These are phyloP conservation scores for Xerocomus potaroensis DNA, from an alignment of 768 basidiomycete genomes.

Conservation along the genomic window DNA sequence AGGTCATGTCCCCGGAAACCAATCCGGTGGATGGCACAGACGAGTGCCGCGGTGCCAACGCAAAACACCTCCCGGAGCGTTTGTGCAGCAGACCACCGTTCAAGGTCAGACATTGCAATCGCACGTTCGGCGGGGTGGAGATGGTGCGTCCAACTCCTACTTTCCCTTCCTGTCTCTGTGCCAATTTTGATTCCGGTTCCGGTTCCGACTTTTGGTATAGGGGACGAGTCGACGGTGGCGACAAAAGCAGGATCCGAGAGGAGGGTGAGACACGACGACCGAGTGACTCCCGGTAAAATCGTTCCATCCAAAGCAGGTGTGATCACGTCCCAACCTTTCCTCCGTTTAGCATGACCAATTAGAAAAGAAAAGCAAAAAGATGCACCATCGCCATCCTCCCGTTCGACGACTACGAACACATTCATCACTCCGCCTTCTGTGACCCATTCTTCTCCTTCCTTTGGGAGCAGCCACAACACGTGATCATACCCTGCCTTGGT, in stretches of 20 bases:
- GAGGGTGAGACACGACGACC: constrained; percentile 77
- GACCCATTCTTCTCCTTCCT: constrained; percentile 46
- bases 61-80: constrained; percentile 79
- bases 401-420: constrained; percentile 61
- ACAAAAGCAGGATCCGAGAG: constrained; percentile 56
- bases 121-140: constrained; percentile 51
- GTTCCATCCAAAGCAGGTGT: constrained; percentile 90
- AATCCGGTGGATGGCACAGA: constrained; percentile 67
- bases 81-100: constrained; percentile 50
- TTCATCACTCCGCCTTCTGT: constrained; percentile 91
- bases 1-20: constrained; percentile 59
- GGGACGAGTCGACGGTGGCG: constrained; percentile 1
- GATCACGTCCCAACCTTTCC: constrained; percentile 70
- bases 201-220: not conserved
- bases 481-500: constrained; percentile 68
- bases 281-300: constrained; percentile 90
- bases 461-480: constrained; percentile 64
- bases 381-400: constrained; percentile 51
- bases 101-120: constrained; percentile 61
- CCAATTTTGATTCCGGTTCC: too few relatives aligned
- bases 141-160: too few relatives aligned
- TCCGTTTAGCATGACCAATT: too few relatives aligned
- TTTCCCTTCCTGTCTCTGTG: too few relatives aligned
- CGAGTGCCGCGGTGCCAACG: constrained; percentile 79
- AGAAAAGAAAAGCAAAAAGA: not conserved